Percentiles rank a stretch among this genome's conserved stretches.
These are phyloP conservation scores for Fragaria iinumae DNA, from an alignment of 306 rosid genomes.

Conservation along the genomic window DNA sequence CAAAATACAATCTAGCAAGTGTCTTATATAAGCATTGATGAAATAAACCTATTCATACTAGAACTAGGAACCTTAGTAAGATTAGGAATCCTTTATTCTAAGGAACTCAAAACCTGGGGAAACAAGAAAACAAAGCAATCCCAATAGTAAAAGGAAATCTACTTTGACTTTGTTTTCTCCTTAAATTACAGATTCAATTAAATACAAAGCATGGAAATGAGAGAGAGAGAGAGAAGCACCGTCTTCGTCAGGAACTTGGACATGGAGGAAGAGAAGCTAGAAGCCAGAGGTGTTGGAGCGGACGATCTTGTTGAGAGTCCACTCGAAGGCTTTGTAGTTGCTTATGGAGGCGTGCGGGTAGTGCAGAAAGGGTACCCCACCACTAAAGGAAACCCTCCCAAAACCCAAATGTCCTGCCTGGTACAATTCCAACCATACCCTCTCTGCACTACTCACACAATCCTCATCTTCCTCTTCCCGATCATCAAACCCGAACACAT, in stretches of 20 bases:
- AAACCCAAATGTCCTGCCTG: conserved; percentile 82
- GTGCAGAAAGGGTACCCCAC: too few relatives aligned
- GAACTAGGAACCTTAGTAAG: too few relatives aligned
- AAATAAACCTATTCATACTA: too few relatives aligned
- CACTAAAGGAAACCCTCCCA: conserved; percentile 66
- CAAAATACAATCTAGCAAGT: too few relatives aligned
- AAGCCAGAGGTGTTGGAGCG: conserved; percentile 63
- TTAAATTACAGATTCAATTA: too few relatives aligned
- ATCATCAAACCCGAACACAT: background rate
- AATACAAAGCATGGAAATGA: too few relatives aligned
- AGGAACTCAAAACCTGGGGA: too few relatives aligned
- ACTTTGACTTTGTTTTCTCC: too few relatives aligned
- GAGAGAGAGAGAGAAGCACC: conserved; percentile 41
- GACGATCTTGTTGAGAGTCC: conserved; percentile 81
- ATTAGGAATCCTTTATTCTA: too few relatives aligned
- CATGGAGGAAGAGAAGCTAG: conserved; percentile 76
- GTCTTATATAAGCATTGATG: too few relatives aligned
- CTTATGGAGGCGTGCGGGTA: conserved; percentile 88
- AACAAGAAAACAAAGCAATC: too few relatives aligned
- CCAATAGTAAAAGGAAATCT: too few relatives aligned
- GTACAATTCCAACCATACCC: conserved; percentile 65
- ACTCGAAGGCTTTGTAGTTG: conserved; percentile 82
- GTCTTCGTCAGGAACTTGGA: conserved; percentile 91
- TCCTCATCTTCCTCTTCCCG: conserved; percentile 24
- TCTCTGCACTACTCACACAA: conserved; percentile 52